Base-by-base conservation (phyloP, 2,329 filamentous ascomycete species). In the Parascedosporium putredinis region DNA sequence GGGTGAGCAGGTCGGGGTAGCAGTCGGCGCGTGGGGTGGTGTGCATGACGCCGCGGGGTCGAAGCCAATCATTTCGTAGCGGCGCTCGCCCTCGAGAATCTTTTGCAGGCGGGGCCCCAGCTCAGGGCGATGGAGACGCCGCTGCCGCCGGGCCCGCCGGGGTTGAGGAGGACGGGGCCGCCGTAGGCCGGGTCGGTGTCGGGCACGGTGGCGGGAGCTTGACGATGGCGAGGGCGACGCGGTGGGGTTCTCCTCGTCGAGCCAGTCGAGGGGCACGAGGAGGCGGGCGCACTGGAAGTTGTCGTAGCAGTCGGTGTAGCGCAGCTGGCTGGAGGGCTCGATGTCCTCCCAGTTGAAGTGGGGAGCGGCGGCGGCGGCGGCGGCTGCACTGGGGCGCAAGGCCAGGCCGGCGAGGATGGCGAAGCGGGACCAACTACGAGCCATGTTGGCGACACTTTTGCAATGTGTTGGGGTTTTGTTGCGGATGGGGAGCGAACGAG, bases 81-180 rank as follows among this genome's bases (percentile, higher is more conserved):
- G 65, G 5, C 58, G 59, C 23, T 52, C 55, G 18, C 58, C 60
- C 40, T 64, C 62, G 3, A 57, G 43, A 6, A 56, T 50, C 25
- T 49, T 27, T 40, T 64, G 68, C 9, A 71, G 51, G n/a, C 47
- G 18, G 44, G 50, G n/a, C 62, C 69, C 2, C 23, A 34, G 1
- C 4, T 3, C 6, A 63, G 55, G 5, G 65, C 27, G 10, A 63
- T 54, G 0, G 25, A 31, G 2, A 71, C 61, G 7, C 71, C 71
- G 1, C 67, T 68, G 18, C 60, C 65, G 24, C 70, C 67, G 0
- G 71, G 71, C 0, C 72, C 71, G 38, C 72, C 71, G 0, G 70
- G 70, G 59, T 73, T 73, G 44, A 59, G 56, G 54, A 74, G 60
- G 38, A 73, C 59, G 45, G 70, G 60, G 16, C 71, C 71, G 34